Conservation (phyloP, 2,329 filamentous ascomycete genomes). For the Ceratocystis ficicola region DNA sequence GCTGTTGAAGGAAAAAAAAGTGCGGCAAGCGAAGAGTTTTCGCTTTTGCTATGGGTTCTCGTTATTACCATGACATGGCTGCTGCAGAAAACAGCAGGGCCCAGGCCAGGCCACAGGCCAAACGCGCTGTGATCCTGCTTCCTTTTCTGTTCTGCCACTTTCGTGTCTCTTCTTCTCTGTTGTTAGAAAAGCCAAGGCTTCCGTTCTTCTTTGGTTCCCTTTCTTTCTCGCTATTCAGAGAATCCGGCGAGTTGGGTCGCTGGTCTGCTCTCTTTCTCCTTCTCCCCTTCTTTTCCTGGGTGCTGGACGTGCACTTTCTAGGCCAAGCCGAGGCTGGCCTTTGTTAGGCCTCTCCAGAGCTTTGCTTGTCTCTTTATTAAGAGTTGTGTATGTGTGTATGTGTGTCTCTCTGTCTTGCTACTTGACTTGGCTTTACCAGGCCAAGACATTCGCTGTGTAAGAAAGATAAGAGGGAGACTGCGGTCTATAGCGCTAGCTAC, state of each 20-base stretch:
- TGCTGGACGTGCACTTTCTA: too few species aligned
- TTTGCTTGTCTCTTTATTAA: too few species aligned
- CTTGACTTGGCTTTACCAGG: too few species aligned
- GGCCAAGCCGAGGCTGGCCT: too few species aligned
- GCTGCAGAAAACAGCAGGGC: neutral
- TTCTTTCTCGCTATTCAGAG: slow-evolving; percentile 25
- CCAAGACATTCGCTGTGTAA: too few species aligned
- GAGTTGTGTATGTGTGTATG: too few species aligned
- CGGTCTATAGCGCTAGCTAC: neutral
- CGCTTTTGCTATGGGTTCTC: neutral
- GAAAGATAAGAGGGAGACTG: too few species aligned
- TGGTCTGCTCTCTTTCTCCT: too few species aligned
- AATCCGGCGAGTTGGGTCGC: neutral
- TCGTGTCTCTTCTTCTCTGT: neutral
- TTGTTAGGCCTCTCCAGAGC: too few species aligned
- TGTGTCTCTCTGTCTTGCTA: too few species aligned
- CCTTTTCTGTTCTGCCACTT: neutral
- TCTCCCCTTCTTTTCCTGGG: too few species aligned
- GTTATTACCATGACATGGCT: neutral
- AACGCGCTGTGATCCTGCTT: slow-evolving; percentile 5
- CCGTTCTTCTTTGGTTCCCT: neutral
- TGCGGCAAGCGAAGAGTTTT: neutral
- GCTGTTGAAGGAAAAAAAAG: neutral
- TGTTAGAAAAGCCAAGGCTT: neutral
- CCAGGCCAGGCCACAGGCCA: neutral